Evolutionary conservation across 805 yeast genomes (phyloP).

Genomic region (Suhomyces tanzawaensis): DNA sequence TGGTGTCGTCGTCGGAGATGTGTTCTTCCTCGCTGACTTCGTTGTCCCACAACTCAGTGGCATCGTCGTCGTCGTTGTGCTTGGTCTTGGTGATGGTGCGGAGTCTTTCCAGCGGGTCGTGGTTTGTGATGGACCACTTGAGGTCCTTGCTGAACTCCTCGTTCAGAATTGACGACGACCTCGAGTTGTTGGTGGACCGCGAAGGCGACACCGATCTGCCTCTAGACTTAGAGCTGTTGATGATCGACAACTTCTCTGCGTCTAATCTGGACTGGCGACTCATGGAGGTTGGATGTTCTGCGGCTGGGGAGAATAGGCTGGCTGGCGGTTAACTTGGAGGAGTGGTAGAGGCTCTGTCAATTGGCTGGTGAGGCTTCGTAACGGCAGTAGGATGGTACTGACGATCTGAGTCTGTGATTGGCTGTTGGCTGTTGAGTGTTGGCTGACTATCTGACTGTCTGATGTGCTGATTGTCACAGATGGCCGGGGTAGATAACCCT

Average conservation of each 20-base stretch:
- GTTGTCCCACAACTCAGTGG: conserved; percentile 21
- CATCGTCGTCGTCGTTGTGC: conserved; percentile 11
- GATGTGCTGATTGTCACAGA: too few relatives aligned
- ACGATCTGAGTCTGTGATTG: too few relatives aligned
- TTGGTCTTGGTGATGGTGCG: conserved; percentile 4
- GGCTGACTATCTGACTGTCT: too few relatives aligned
- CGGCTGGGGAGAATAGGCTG: too few relatives aligned
- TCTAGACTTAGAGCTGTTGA: conserved; percentile 37
- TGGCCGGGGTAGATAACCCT: too few relatives aligned
- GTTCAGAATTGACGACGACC: conserved; percentile 36
- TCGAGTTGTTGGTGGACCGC: conserved; percentile 22
- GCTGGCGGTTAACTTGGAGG: too few relatives aligned
- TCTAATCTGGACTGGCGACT: conserved; percentile 38
- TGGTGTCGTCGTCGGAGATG: conserved; percentile 57
- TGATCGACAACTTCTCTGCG: conserved; percentile 41
- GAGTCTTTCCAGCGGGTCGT: conserved; percentile 68
- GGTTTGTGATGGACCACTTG: conserved; percentile 66
- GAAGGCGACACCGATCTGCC: conserved; percentile 40
- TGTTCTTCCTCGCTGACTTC: conserved; percentile 59
- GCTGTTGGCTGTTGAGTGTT: too few relatives aligned
- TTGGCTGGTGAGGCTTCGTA: too few relatives aligned
- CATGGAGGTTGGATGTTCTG: too few relatives aligned
- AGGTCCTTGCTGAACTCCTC: conserved; percentile 42
- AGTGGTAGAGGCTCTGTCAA: too few relatives aligned
- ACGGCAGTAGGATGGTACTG: too few relatives aligned